Evolutionary conservation across 495 filamentous ascomycete genomes (phyloP).

Genomic region (Penicillium waksmanii): DNA sequence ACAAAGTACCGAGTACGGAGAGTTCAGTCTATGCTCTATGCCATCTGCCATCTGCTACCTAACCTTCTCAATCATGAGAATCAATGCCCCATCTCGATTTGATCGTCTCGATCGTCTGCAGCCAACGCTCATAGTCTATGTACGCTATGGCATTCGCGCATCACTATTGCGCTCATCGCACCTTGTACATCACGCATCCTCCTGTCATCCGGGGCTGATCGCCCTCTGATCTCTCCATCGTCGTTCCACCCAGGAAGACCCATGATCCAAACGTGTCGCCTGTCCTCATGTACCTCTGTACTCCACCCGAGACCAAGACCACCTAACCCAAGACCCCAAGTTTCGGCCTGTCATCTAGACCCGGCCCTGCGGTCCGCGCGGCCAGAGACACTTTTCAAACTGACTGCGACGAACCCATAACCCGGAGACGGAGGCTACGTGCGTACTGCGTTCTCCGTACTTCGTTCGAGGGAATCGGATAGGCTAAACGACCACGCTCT

Average conservation of each 20-base stretch:
- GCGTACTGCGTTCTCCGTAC: neutral
- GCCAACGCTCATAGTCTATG: neutral
- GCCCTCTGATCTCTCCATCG: constrained; percentile 1
- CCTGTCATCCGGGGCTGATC: constrained; percentile 4
- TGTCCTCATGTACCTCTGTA: neutral
- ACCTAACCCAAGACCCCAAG: neutral
- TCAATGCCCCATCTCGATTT: neutral
- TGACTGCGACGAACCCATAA: constrained; percentile 7
- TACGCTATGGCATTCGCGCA: constrained; percentile 1
- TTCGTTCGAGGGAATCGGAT: neutral
- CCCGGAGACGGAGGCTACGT: neutral
- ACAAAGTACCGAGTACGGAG: neutral
- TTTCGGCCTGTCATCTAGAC: constrained; percentile 19
- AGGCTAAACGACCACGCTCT: neutral
- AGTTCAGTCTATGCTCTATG: neutral
- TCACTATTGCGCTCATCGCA: neutral
- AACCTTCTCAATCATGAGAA: neutral
- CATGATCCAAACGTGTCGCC: constrained; percentile 8
- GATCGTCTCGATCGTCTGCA: constrained; percentile 2
- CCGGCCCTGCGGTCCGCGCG: constrained; percentile 23
- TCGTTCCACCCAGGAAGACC: neutral
- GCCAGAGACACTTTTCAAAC: constrained; percentile 3
- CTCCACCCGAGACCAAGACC: constrained; percentile 5
- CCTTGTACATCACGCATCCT: neutral
- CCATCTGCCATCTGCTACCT: neutral